Base-by-base conservation (phyloP, 257 asterid genomes). In the Nemophila menziesii region DNA sequence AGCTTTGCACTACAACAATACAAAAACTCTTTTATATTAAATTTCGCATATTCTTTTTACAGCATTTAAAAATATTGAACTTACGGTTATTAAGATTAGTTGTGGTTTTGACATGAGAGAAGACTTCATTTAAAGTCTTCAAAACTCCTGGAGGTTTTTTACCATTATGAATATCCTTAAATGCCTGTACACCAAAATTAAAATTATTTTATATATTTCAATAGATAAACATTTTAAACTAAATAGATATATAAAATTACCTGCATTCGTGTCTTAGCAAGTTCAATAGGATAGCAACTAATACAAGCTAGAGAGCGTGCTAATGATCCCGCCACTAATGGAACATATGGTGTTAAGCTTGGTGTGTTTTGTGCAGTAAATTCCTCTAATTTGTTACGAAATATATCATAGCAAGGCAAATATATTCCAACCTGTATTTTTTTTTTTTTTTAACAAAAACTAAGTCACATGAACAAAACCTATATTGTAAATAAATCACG, bases 211-310 rank as follows among this genome's bases (percentile, higher is more conserved):
- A 47, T 29, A 2, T 29, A 7, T 29, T 10, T 29, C 36, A 29
- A 2, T 10, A 29, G 9, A 29, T 29, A 29, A 7, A 10, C 36
- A 29, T 29, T 29, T 29, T 7, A 7, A 29, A 5, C n/a, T n/a
- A n/a, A n/a, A n/a, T n/a, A n/a, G 9, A 29, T 1, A 29, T 29
- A 29, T 29, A 29, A 3, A 18, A 16, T 53, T 66, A 87, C 97
- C 97, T 87, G 97, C 97, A 87, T 82, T 5, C 97, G 93, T 13
- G 97, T 87, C 70, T 70, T 87, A 43, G 95, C 97, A 55, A 82
- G 97, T 70, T 87, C 97, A 65, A 87, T 77, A 12, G 97, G 97
- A 51, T 87, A 87, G 73, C 97, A 87, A 67, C 86, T 82, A 29
- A 63, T 74, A 73, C 97, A 82, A 63, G 94, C 94, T 61, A 87